These are phyloP conservation scores for Adansonia madagascariensis DNA, from an alignment of 441 rosid species.

Conservation along the genomic window DNA sequence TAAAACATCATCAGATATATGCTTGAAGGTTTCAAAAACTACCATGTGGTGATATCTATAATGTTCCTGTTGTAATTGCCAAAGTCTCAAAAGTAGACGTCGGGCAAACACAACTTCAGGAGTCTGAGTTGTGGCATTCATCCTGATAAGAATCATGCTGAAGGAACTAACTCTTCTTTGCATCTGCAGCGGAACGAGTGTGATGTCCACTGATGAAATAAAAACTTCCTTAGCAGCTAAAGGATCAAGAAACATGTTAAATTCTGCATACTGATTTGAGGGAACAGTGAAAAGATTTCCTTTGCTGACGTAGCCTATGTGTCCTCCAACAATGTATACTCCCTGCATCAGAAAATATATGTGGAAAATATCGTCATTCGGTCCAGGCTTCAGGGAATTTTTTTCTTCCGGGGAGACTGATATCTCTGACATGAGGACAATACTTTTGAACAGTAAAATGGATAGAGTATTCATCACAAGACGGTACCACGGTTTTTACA, in stretches of 20 bases:
- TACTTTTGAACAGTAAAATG: not conserved
- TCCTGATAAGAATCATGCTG: slow-evolving; percentile 20
- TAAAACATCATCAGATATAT: not conserved
- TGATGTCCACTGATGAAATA: slow-evolving; percentile 28
- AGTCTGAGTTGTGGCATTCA: slow-evolving; percentile 22
- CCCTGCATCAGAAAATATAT: slow-evolving; percentile 48
- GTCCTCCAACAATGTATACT: slow-evolving; percentile 80
- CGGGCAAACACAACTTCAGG: slow-evolving; percentile 32
- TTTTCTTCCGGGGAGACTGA: not conserved
- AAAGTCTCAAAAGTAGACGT: slow-evolving; percentile 32
- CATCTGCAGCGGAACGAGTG: slow-evolving; percentile 32
- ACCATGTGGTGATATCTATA: slow-evolving; percentile 40
- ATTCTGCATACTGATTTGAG: slow-evolving; percentile 37
- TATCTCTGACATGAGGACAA: not conserved
- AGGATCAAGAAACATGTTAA: slow-evolving; percentile 45
- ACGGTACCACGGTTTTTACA: slow-evolving; percentile 18
- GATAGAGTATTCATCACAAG: not conserved
- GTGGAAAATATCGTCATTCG: not conserved
- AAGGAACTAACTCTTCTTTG: slow-evolving; percentile 38
- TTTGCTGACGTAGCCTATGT: slow-evolving; percentile 38
- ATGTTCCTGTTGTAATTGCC: slow-evolving; percentile 27
- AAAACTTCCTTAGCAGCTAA: slow-evolving; percentile 38
- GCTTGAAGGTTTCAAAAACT: slow-evolving; percentile 4
- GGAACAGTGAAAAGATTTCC: slow-evolving; percentile 36
- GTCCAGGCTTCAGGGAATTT: not conserved